phyloP scores from a whole-genome alignment of 345 rosid genomes.

The Citrus cavaleriei region DNA sequence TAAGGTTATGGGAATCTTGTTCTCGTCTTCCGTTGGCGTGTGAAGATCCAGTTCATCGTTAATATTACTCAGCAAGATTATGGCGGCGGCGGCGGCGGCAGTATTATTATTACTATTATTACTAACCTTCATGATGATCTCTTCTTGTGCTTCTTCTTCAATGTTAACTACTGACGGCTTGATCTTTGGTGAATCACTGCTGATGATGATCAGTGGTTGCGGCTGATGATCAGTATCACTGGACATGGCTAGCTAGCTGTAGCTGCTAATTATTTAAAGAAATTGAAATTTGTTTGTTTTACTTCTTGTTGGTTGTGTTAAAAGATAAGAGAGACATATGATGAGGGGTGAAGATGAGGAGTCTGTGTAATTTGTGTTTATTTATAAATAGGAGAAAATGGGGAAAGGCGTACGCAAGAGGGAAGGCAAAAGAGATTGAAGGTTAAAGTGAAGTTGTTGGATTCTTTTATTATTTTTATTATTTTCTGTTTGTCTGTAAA shows the following conservation, averaged over 20 bases:
- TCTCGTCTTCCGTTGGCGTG: constrained; percentile 24
- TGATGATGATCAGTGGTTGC: neutral
- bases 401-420: neutral
- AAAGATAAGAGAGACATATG: neutral
- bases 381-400: neutral
- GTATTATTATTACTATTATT: too few relatives aligned
- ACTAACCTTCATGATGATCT: neutral
- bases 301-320: neutral
- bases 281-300: too few relatives aligned
- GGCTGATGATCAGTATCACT: neutral
- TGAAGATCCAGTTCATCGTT: constrained; percentile 5
- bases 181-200: neutral
- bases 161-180: neutral
- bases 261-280: neutral
- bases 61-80: too few relatives aligned
- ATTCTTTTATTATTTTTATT: neutral
- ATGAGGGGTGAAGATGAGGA: neutral
- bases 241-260: neutral
- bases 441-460: neutral
- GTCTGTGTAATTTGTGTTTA: neutral
- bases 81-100: too few relatives aligned
- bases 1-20: constrained; percentile 20
- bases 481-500: neutral
- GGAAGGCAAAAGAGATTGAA: neutral
- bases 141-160: neutral